A percentile compares a stretch with the other conserved stretches of the same genome.
phyloP scores from a whole-genome alignment of 306 rosid species.

The Rubus parviflorus region DNA sequence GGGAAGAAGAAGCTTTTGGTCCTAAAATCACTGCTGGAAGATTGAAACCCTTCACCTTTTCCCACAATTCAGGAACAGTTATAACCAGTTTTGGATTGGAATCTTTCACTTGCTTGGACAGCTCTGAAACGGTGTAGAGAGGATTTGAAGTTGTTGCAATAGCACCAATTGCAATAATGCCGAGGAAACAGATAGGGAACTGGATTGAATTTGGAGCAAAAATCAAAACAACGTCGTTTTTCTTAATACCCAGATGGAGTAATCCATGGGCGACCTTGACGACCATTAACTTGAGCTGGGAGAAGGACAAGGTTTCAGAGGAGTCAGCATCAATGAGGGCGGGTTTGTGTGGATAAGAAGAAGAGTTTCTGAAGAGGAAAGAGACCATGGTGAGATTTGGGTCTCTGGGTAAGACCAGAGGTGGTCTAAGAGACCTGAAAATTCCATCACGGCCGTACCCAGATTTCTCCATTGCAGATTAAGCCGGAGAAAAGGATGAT shows the following conservation, averaged over 20 bases:
- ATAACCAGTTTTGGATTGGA: slow-evolving; percentile 67
- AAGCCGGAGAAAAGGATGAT: neutral
- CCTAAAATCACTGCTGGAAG: slow-evolving; percentile 56
- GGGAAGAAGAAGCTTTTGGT: slow-evolving; percentile 15
- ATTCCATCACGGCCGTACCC: slow-evolving; percentile 77
- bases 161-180: slow-evolving; percentile 62
- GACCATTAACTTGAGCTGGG: slow-evolving; percentile 50
- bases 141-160: slow-evolving; percentile 75
- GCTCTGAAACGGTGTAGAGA: slow-evolving; percentile 55
- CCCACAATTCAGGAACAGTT: slow-evolving; percentile 61
- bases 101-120: slow-evolving; percentile 67
- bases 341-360: slow-evolving; percentile 48
- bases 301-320: slow-evolving; percentile 43
- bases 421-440: slow-evolving; percentile 69
- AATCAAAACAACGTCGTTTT: slow-evolving; percentile 78
- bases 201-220: slow-evolving; percentile 70
- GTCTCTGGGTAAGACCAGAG: slow-evolving; percentile 43
- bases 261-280: slow-evolving; percentile 52
- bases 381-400: slow-evolving; percentile 57
- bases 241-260: slow-evolving; percentile 49
- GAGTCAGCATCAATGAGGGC: slow-evolving; percentile 69
- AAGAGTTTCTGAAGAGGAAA: slow-evolving; percentile 50
- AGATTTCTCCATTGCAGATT: slow-evolving; percentile 66
- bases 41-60: slow-evolving; percentile 50
- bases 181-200: slow-evolving; percentile 58